Conservation (phyloP, 2,329 filamentous ascomycete genomes). For the Fusarium udum region DNA sequence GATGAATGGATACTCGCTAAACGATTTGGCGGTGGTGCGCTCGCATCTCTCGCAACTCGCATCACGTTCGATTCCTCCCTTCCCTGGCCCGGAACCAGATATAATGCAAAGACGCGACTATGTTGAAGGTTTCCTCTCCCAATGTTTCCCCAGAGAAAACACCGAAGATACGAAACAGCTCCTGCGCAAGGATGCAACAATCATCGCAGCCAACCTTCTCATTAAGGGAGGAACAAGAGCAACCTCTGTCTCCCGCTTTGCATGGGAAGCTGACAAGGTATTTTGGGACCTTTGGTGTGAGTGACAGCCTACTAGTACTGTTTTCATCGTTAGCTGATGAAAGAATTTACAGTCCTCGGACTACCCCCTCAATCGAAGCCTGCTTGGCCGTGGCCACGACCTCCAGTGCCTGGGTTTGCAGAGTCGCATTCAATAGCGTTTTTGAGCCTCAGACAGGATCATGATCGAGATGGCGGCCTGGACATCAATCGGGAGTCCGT, state of each 20-base stretch:
- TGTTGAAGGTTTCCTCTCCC: background rate
- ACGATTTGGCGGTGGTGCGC: background rate
- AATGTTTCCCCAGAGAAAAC: background rate
- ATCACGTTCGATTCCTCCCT: too few species aligned
- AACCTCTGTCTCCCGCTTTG: background rate
- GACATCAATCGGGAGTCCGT: too few species aligned
- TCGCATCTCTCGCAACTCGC: background rate
- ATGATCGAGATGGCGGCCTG: too few species aligned
- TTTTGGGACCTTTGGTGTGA: background rate
- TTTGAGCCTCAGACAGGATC: too few species aligned
- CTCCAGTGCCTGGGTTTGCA: too few species aligned
- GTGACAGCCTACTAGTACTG: fast-evolving
- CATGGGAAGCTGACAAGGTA: fast-evolving
- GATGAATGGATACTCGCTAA: fast-evolving
- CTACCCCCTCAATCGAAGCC: fast-evolving
- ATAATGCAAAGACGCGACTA: background rate
- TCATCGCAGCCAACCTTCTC: background rate
- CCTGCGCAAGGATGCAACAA: background rate
- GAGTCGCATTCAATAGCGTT: too few species aligned
- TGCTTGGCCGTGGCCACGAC: background rate
- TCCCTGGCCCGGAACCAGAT: background rate
- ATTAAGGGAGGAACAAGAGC: fast-evolving
- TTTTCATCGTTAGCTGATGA: background rate
- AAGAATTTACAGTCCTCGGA: background rate
- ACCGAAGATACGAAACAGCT: fast-evolving